Evolutionary conservation across 306 rosid species (phyloP), one percentile per base, ranked within the genome.

Genomic region (Oemleria cerasiformis): DNA sequence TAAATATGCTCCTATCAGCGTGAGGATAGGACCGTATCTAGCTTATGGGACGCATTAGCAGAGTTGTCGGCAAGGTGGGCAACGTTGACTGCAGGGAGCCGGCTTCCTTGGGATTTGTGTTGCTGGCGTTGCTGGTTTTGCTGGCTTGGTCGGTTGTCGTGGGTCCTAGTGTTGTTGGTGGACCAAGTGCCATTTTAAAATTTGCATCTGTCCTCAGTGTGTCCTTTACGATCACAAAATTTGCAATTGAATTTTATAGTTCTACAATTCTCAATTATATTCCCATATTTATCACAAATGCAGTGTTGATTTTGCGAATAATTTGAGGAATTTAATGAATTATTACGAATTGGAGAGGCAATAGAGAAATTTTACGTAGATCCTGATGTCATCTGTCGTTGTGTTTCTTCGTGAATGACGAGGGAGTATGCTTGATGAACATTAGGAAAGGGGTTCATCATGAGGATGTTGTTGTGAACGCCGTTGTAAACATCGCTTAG

Each of bases 391-490:
- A 44, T 44, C 12, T 44, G 49, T 44, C 49, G 2, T 0, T 44
- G 15, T 44, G 1, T 67, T 13, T 67, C 43, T 3, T 65, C 69
- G 8, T 76, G 39, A 40, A 15, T 68, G 5, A 68, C 75, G 0
- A 68, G n/a, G 0, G 63, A 75, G 14, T 75, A 75, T 8, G 79
- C 56, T 20, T 64, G 51, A 42, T 34, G n/a, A 5, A 65, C 38
- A 9, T 65, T 65, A 45, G 69, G 69, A 34, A 43, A 65, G 6
- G 19, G 39, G 21, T 36, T 5, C 74, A 79, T 83, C 80, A 83
- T 79, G 20, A 77, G 80, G 6, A 83, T 77, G 19, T 70, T 76
- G 44, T 5, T n/a, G 51, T 63, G 55, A 10, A 70, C 63, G 2
- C 6, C 39, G 19, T 44, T 59, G 49, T 83, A 70, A 0, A 67